phyloP scores from a whole-genome alignment of 2,329 filamentous ascomycete genomes.

The Erysiphe pisi region DNA sequence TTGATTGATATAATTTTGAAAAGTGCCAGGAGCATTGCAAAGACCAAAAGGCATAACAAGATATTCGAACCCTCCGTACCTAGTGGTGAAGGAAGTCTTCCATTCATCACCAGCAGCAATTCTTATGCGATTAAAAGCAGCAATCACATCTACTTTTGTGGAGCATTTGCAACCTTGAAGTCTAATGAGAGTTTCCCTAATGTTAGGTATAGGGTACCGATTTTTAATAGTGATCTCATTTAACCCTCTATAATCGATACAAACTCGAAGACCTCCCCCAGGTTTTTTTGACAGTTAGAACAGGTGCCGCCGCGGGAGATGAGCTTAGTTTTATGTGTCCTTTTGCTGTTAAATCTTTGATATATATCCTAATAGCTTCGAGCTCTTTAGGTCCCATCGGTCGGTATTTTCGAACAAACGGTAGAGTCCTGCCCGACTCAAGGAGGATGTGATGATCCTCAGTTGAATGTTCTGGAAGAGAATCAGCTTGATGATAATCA shows the following conservation, averaged over 20 bases:
- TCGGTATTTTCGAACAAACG: too few relatives aligned
- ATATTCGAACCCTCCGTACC: not conserved
- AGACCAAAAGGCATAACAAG: conserved; percentile 19
- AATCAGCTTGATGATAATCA: too few relatives aligned
- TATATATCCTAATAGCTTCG: not conserved
- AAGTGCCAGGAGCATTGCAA: not conserved
- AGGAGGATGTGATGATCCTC: too few relatives aligned
- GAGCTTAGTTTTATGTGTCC: conserved; percentile 10
- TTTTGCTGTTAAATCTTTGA: not conserved
- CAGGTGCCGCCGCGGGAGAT: not conserved
- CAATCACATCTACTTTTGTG: not conserved
- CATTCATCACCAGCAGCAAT: conserved; percentile 19
- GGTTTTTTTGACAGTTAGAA: conserved; percentile 23
- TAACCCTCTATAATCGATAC: not conserved
- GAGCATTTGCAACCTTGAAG: not conserved
- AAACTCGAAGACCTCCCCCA: not conserved
- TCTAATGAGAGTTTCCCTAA: not conserved
- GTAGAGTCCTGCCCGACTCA: too few relatives aligned
- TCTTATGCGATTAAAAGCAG: conserved; percentile 23
- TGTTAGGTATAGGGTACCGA: conserved; percentile 15
- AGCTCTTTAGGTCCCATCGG: conserved; percentile 14
- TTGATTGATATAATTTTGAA: not conserved
- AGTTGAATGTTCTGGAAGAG: too few relatives aligned
- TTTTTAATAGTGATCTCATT: not conserved
- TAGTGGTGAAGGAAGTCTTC: not conserved